A percentile compares a stretch with the other conserved stretches of the same genome.
phyloP scores from a whole-genome alignment of 1,139 yeast genomes.

The Kurtzmaniella quercitrusa region DNA sequence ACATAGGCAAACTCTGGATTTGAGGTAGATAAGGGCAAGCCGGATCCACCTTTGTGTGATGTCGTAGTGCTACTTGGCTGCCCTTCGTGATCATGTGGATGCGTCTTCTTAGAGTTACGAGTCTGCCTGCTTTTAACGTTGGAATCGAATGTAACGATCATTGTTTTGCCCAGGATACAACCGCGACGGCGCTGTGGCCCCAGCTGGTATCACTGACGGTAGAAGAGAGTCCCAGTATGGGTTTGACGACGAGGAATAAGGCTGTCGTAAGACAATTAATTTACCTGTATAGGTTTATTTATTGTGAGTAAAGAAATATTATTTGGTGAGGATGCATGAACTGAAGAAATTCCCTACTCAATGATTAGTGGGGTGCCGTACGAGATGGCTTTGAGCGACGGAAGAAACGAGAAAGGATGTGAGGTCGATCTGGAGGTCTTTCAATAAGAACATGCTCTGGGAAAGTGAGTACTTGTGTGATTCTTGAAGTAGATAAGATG shows the following conservation, averaged over 20 bases:
- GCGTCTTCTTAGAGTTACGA: not conserved
- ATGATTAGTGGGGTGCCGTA: no score
- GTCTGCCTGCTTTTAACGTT: constrained; percentile 1
- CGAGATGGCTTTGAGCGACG: no score
- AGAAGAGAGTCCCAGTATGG: not conserved
- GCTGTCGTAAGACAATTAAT: not conserved
- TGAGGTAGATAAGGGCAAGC: not conserved
- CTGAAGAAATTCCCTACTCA: no score
- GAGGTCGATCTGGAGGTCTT: no score
- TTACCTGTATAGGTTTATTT: not conserved
- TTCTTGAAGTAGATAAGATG: no score
- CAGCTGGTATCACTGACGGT: not conserved
- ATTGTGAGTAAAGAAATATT: not conserved
- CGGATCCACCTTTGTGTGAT: not conserved
- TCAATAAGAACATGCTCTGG: no score
- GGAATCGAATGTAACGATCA: constrained; percentile 6
- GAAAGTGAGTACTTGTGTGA: no score
- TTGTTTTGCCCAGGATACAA: not conserved
- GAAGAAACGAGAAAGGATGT: no score
- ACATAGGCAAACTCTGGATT: not conserved
- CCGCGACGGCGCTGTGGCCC: not conserved
- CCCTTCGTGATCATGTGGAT: not conserved
- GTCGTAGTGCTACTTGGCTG: not conserved
- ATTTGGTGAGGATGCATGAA: not conserved
- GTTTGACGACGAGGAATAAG: not conserved